Evolutionary conservation across 805 yeast genomes (phyloP).

Genomic region (Ogataea neopini): DNA sequence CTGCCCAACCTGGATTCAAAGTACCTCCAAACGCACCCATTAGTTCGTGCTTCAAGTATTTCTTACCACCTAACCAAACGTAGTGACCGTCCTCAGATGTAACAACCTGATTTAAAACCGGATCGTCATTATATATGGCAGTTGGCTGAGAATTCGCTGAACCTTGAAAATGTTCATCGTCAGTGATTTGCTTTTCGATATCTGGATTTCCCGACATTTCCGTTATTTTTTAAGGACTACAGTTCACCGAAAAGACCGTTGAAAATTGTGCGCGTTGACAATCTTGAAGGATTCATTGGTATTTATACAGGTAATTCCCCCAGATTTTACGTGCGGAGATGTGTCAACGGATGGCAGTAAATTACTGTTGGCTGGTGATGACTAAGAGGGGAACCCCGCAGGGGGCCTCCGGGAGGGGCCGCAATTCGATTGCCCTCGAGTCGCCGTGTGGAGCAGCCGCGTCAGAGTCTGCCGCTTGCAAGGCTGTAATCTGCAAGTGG

Average conservation of each 20-base stretch:
- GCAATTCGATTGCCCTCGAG: not conserved
- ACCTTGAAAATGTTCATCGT: conserved; percentile 15
- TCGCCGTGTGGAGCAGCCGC: not conserved
- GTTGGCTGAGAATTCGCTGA: conserved; percentile 26
- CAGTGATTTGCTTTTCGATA: conserved; percentile 24
- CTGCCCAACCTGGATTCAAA: conserved; percentile 64
- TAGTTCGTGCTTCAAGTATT: conserved; percentile 61
- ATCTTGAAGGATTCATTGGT: not conserved
- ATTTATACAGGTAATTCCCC: not conserved
- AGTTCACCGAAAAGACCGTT: not conserved
- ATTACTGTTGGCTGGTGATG: too few species aligned
- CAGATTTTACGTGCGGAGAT: conserved; percentile 2
- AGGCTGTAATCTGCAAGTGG: conserved; percentile 1
- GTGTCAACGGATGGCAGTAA: not conserved
- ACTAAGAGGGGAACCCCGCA: not conserved
- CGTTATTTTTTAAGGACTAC: not conserved
- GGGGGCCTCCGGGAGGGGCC: not conserved
- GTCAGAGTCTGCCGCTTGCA: not conserved
- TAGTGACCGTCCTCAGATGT: conserved; percentile 62
- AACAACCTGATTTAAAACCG: conserved; percentile 32
- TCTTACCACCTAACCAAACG: conserved; percentile 70
- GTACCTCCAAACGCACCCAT: conserved; percentile 80
- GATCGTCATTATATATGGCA: conserved; percentile 21
- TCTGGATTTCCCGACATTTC: conserved; percentile 13
- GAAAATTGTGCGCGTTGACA: too few species aligned